Base-by-base conservation (phyloP, 1,284 basidiomycete species). In the Uromyces viciae-fabae region DNA sequence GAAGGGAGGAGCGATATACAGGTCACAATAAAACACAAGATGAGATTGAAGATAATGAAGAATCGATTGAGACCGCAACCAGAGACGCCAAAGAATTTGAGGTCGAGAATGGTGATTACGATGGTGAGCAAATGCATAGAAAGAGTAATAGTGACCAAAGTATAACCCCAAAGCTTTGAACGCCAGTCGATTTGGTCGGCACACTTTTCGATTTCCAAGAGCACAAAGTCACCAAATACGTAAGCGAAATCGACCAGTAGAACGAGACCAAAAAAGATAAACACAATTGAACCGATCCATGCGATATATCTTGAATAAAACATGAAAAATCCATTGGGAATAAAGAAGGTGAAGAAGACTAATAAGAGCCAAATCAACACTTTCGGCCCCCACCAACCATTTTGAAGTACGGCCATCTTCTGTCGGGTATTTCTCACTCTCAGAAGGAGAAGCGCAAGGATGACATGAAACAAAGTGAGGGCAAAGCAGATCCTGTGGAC, bases 321-420 rank as follows among this genome's bases (percentile, higher is more conserved):
- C 86, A 96, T 93, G 87, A 96, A 95, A 89, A 97, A 95, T 72
- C 89, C 91, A 84, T 96, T 96, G 0, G 94, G 94, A 83, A 96
- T 93, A 86, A 96, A 91, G 89, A 99, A 99, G 5, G 92, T 92
- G 36, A 93, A 86, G 64, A 89, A 88, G 81, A 96, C 88, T 75
- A 96, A 89, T 79, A 92, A 84, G 36, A 95, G 84, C 94, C 94
- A 95, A 5, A 92, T 88, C 68, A 98, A 88, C 46, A 94, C 91
- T 86, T 99, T 99, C 17, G 95, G 95, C 46, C 96, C 96, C 96
- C 96, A 99, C 95, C 95, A 99, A 92, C 96, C 96, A 86, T 99
- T 99, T 88, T 99, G 96, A 81, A 99, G 91, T 15, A 94, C 91
- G 0, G 96, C 94, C 28, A 96, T 90, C 86, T 94, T 95, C 82